These are phyloP conservation scores for Penicillium janthinellum DNA, from an alignment of 2,329 filamentous ascomycete species.

Conservation along the genomic window DNA sequence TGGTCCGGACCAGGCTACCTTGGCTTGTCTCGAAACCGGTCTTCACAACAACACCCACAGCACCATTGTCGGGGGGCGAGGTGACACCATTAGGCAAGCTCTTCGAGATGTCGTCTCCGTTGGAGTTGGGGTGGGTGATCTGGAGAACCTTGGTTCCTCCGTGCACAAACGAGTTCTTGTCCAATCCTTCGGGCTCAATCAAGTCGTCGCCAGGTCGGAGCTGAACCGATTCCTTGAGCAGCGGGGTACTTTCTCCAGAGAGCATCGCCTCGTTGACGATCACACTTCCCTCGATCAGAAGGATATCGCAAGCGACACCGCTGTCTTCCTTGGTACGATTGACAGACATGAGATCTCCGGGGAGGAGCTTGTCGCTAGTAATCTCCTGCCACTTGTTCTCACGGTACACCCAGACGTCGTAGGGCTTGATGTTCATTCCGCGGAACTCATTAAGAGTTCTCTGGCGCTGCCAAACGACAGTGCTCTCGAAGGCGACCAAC, in stretches of 20 bases:
- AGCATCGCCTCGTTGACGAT: slow-evolving; percentile 99
- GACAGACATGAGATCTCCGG: slow-evolving; percentile 90
- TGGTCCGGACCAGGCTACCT: slow-evolving; percentile 93
- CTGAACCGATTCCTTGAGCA: slow-evolving; percentile 94
- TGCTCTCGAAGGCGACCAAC: slow-evolving; percentile 96
- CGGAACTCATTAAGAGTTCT: slow-evolving; percentile 94
- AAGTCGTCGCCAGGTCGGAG: slow-evolving; percentile 78
- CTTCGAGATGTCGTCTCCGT: slow-evolving; percentile 63
- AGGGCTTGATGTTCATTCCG: slow-evolving; percentile 99
- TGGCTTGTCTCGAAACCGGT: slow-evolving; percentile 99
- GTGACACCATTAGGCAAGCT: slow-evolving; percentile 76
- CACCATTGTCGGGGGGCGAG: slow-evolving; percentile 87
- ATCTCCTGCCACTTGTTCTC: slow-evolving; percentile 85
- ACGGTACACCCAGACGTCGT: slow-evolving; percentile 88
- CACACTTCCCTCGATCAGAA: slow-evolving; percentile 88
- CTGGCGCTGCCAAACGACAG: slow-evolving; percentile 98
- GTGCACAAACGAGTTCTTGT: slow-evolving; percentile 96
- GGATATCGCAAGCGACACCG: slow-evolving; percentile 95
- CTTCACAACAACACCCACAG: slow-evolving; percentile 91
- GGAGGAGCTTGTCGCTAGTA: slow-evolving; percentile 86
- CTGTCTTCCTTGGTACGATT: slow-evolving; percentile 94
- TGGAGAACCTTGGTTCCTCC: slow-evolving; percentile 97
- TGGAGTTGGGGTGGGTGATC: slow-evolving; percentile 81
- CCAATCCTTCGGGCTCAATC: slow-evolving; percentile 85
- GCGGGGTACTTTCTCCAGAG: slow-evolving; percentile 93